Evolutionary conservation across 306 rosid species (phyloP).

Genomic region (Prunus davidiana): DNA sequence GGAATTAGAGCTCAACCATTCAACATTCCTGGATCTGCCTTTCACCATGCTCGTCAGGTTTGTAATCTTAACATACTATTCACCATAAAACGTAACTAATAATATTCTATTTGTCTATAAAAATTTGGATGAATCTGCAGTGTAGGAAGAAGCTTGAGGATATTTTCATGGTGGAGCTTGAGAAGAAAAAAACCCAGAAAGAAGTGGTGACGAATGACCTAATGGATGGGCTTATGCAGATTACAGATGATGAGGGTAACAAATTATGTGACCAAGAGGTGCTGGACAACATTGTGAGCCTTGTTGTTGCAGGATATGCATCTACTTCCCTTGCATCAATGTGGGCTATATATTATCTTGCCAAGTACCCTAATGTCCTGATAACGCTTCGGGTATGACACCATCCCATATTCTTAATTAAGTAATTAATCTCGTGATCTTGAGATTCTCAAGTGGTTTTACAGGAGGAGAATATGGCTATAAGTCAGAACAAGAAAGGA

Average conservation of each 20-base stretch:
- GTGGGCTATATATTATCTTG: conserved; percentile 44
- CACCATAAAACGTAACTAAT: too few species aligned
- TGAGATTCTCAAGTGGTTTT: background rate
- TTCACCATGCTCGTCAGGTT: conserved; percentile 9
- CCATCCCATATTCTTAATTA: too few species aligned
- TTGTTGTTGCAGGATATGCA: too few species aligned
- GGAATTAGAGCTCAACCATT: conserved; percentile 44
- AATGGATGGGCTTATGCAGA: conserved; percentile 49
- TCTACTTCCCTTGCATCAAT: conserved; percentile 28
- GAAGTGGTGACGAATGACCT: conserved; percentile 22
- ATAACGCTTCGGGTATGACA: conserved; percentile 28
- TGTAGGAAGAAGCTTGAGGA: conserved; percentile 28
- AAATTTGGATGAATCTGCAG: too few species aligned
- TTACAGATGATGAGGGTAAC: conserved; percentile 36
- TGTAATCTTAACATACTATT: background rate
- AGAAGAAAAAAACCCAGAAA: conserved; percentile 25
- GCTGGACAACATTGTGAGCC: conserved; percentile 37
- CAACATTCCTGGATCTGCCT: conserved; percentile 41
- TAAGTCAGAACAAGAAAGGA: conserved; percentile 8
- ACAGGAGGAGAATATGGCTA: conserved; percentile 40
- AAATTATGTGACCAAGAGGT: conserved; percentile 40
- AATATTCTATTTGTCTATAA: background rate
- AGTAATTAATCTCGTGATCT: too few species aligned
- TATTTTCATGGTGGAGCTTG: conserved; percentile 36
- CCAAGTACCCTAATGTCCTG: conserved; percentile 37